phyloP scores from a whole-genome alignment of 2,329 filamentous ascomycete species.

The Pestalotiopsis sp. region DNA sequence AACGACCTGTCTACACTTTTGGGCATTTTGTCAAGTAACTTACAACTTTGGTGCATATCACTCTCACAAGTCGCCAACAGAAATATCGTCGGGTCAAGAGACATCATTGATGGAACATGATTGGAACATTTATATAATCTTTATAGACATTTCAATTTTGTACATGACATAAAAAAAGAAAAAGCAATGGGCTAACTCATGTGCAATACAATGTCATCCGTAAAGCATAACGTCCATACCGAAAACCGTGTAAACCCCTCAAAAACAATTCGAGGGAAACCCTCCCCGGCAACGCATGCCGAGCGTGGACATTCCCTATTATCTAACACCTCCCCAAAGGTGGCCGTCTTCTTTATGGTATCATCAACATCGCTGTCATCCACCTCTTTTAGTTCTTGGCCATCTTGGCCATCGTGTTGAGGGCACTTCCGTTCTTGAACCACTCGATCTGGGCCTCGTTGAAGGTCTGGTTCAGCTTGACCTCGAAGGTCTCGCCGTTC shows the following conservation, averaged over 20 bases:
- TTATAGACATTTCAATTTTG: slow-evolving; percentile 34
- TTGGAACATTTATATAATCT: slow-evolving; percentile 1
- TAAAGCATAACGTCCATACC: slow-evolving; percentile 30
- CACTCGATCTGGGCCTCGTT: slow-evolving; percentile 97
- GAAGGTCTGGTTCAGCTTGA: slow-evolving; percentile 92
- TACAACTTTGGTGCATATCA: no score
- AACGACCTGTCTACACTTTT: no score
- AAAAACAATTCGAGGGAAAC: slow-evolving; percentile 27
- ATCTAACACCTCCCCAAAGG: slow-evolving; percentile 15
- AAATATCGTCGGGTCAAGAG: no score
- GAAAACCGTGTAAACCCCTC: slow-evolving; percentile 31
- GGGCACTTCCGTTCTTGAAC: slow-evolving; percentile 97
- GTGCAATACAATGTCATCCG: slow-evolving; percentile 24
- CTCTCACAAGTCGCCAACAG: no score
- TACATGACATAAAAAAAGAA: slow-evolving; percentile 35
- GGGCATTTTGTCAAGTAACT: no score
- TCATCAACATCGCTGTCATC: slow-evolving; percentile 7
- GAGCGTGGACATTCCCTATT: slow-evolving; percentile 17
- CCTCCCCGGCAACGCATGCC: slow-evolving; percentile 32
- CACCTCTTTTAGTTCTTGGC: slow-evolving; percentile 26
- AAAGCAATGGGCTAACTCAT: slow-evolving; percentile 29
- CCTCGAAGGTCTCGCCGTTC: slow-evolving; percentile 77
- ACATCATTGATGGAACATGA: no score
- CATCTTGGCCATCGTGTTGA: slow-evolving; percentile 96
- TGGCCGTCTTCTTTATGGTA: slow-evolving; percentile 10